Evolutionary conservation across 1,139 yeast species (phyloP).

Genomic region (Suhomyces panamericanus): DNA sequence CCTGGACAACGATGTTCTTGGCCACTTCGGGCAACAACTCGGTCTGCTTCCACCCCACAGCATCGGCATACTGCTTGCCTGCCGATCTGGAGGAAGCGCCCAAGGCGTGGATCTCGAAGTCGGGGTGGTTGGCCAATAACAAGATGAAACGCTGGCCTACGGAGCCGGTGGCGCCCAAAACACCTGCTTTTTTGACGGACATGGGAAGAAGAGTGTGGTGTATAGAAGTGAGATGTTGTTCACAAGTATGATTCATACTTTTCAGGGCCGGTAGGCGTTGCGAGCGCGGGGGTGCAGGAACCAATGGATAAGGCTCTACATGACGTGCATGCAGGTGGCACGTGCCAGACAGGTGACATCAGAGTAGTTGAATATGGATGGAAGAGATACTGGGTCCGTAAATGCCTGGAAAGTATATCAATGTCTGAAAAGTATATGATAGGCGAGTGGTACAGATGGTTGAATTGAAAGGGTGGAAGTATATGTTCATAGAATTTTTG

Average conservation of each 20-base stretch:
- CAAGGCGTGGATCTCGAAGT: slow-evolving; percentile 76
- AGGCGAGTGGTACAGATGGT: no score
- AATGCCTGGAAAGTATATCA: no score
- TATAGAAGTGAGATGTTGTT: no score
- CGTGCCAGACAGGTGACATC: no score
- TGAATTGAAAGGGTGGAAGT: no score
- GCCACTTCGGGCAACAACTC: slow-evolving; percentile 72
- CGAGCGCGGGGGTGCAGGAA: slow-evolving; percentile 7
- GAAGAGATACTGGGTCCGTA: no score
- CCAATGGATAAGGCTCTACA: neutral
- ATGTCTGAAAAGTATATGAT: no score
- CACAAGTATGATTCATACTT: slow-evolving; percentile 8
- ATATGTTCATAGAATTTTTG: no score
- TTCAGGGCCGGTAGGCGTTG: slow-evolving; percentile 12
- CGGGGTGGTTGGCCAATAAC: slow-evolving; percentile 82
- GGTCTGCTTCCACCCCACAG: slow-evolving; percentile 95
- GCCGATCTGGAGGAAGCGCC: slow-evolving; percentile 97
- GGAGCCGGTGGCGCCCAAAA: slow-evolving; percentile 95
- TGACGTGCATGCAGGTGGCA: no score
- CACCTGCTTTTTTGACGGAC: slow-evolving; percentile 65
- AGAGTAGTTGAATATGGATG: no score
- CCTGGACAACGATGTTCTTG: slow-evolving; percentile 62
- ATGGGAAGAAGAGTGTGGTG: slow-evolving; percentile 5
- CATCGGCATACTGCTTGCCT: slow-evolving; percentile 81
- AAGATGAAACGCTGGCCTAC: slow-evolving; percentile 96